Evolutionary conservation across 768 basidiomycete species (phyloP), one percentile per base, ranked within the genome.

Genomic region (Pilatotrama ljubarskyi): DNA sequence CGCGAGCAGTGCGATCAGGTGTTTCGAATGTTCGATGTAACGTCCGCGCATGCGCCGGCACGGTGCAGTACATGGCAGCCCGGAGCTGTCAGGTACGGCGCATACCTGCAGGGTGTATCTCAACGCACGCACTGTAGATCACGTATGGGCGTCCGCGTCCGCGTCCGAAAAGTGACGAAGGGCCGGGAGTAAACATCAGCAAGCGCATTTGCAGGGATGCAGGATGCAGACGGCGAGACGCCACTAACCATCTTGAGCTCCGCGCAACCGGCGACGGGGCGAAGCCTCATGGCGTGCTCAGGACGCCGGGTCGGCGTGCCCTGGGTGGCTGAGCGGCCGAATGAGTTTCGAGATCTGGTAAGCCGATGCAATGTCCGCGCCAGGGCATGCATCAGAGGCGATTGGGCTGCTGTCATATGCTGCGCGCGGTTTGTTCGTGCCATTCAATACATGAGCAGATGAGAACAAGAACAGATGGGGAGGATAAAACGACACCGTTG

Each of bases 301-400:
- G 42, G n/a, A 55, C 53, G 52, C 59, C 48, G 44, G 32, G 44
- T 55, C 52, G 48, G 46, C 20, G 20, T 55, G 48, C 59, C 59
- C 59, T 55, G 53, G 42, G 59, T 49, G 54, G 53, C 32, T 55
- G 18, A 18, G 25, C 47, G 38, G 20, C 35, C 41, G 53, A 44
- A 25, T 22, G 43, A 25, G 43, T 44, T 25, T 41, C 46, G 42
- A 51, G 49, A 61, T 55, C 48, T 36, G 49, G 38, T 46, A 55
- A 42, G 46, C 42, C 59, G 53, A 61, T 50, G 53, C 32, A 43
- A n/a, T 26, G 59, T 50, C 32, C 29, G 32, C 32, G 18, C 7
- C 59, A 42, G 48, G 40, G 48, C 53, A 15, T 36, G 32, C 59
- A 61, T 55, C 54, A 51, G 52, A 60, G 49, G 59, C 22, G 32